These are phyloP conservation scores for Neonectria punicea DNA, from an alignment of 2,329 filamentous ascomycete species.

Conservation along the genomic window DNA sequence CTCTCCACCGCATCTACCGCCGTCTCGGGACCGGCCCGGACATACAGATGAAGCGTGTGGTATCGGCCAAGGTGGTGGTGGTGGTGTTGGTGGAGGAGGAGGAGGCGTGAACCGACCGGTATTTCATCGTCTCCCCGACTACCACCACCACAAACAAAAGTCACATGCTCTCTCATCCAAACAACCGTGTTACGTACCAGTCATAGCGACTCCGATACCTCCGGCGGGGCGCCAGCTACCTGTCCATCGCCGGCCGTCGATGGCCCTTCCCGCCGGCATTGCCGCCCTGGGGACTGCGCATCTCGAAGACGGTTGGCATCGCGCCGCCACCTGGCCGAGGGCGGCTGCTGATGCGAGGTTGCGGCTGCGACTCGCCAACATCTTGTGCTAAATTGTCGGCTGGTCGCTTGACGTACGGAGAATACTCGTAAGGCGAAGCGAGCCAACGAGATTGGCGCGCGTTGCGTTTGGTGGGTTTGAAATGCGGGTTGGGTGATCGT, in stretches of 20 bases:
- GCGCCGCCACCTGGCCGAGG: slow-evolving; percentile 31
- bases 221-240: slow-evolving; percentile 32
- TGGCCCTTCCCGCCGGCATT: slow-evolving; percentile 15
- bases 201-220: slow-evolving; percentile 1
- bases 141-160: slow-evolving; percentile 4
- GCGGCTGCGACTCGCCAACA: slow-evolving; percentile 39
- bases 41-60: slow-evolving; percentile 32
- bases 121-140: slow-evolving; percentile 1
- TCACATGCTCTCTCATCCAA: neutral
- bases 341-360: slow-evolving; percentile 32
- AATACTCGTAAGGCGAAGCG: slow-evolving; percentile 9
- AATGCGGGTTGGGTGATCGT: slow-evolving; percentile 1
- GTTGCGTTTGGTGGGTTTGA: neutral
- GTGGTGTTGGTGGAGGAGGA: slow-evolving; percentile 5
- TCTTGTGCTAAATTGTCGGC: slow-evolving; percentile 13
- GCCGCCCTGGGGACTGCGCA: slow-evolving; percentile 9
- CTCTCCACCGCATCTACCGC: slow-evolving; percentile 22
- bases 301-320: slow-evolving; percentile 24
- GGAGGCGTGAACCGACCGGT: slow-evolving; percentile 17
- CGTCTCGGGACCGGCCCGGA: slow-evolving; percentile 40
- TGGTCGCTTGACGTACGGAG: neutral
- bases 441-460: slow-evolving; percentile 21
- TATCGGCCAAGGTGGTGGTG: slow-evolving; percentile 14
- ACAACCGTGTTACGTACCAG: slow-evolving; percentile 36
- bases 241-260: slow-evolving; percentile 30